phyloP scores from a whole-genome alignment of 2,329 filamentous ascomycete genomes.

The Tetracladium maxilliforme region DNA sequence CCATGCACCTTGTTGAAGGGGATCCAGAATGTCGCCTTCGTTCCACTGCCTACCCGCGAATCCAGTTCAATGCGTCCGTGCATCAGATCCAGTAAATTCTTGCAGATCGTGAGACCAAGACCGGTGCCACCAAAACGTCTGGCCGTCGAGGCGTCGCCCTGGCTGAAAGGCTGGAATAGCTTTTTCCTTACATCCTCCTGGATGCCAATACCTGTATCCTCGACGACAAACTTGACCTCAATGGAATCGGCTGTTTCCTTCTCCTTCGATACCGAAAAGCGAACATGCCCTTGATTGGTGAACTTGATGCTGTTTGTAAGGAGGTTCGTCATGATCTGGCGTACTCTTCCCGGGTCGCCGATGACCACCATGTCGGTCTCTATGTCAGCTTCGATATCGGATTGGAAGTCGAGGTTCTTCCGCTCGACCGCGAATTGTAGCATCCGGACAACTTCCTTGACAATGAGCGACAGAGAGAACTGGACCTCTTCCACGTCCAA shows the following conservation, averaged over 20 bases:
- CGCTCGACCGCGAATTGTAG: constrained; percentile 71
- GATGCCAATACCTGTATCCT: constrained; percentile 72
- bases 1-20: constrained; percentile 58
- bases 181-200: constrained; percentile 60
- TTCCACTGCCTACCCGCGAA: constrained; percentile 52
- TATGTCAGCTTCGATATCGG: constrained; percentile 44
- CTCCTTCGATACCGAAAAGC: constrained; percentile 47
- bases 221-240: constrained; percentile 55
- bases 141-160: constrained; percentile 69
- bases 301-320: constrained; percentile 69
- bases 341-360: constrained; percentile 70
- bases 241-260: constrained; percentile 49
- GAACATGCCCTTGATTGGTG: constrained; percentile 52
- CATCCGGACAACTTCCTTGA: constrained; percentile 76
- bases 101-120: constrained; percentile 65
- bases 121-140: constrained; percentile 69
- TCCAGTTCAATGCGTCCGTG: constrained; percentile 58
- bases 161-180: constrained; percentile 69
- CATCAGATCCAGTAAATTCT: constrained; percentile 70
- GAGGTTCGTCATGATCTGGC: constrained; percentile 72
- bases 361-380: constrained; percentile 62
- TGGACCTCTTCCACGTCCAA: constrained; percentile 70
- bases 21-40: constrained; percentile 62
- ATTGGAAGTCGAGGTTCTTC: constrained; percentile 60
- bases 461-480: constrained; percentile 58